phyloP scores from a whole-genome alignment of 805 yeast genomes.

The Wickerhamomyces alni region DNA sequence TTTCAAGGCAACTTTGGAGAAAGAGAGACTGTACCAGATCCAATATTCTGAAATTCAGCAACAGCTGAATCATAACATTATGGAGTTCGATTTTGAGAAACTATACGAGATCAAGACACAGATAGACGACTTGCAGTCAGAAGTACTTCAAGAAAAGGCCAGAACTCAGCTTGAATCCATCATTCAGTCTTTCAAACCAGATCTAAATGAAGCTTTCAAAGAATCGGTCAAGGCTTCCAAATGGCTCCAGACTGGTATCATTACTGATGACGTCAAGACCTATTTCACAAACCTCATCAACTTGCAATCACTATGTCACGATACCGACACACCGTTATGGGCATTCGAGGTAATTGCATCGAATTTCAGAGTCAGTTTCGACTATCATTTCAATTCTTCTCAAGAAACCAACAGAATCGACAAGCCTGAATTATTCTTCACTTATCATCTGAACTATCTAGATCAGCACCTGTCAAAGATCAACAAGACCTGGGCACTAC shows the following conservation, averaged over 20 bases:
- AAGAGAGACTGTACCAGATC: constrained; percentile 2
- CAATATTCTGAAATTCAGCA: constrained; percentile 6
- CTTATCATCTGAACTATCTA: constrained; percentile 42
- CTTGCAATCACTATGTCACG: constrained; percentile 11
- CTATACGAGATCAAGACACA: constrained; percentile 6
- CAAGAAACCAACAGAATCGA: constrained; percentile 39
- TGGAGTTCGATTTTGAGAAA: constrained; percentile 10
- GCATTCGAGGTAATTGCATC: constrained; percentile 40
- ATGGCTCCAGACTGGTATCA: constrained; percentile 12
- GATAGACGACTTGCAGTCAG: constrained; percentile 3
- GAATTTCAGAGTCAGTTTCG: constrained; percentile 42
- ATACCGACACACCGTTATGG: constrained; percentile 35
- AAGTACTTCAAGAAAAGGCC: not conserved
- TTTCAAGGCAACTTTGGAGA: constrained; percentile 4
- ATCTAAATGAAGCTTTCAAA: constrained; percentile 3
- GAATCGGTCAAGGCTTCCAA: constrained; percentile 9
- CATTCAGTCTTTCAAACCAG: constrained; percentile 8
- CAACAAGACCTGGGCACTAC: constrained; percentile 34
- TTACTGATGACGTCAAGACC: not conserved
- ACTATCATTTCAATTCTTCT: constrained; percentile 45
- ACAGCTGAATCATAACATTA: constrained; percentile 1
- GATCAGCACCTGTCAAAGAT: constrained; percentile 33
- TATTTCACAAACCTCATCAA: constrained; percentile 11
- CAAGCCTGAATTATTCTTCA: constrained; percentile 48
- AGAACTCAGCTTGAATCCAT: constrained; percentile 4